Base-by-base conservation (phyloP, 1,284 basidiomycete genomes). In the Ceratobasidium sp. region DNA sequence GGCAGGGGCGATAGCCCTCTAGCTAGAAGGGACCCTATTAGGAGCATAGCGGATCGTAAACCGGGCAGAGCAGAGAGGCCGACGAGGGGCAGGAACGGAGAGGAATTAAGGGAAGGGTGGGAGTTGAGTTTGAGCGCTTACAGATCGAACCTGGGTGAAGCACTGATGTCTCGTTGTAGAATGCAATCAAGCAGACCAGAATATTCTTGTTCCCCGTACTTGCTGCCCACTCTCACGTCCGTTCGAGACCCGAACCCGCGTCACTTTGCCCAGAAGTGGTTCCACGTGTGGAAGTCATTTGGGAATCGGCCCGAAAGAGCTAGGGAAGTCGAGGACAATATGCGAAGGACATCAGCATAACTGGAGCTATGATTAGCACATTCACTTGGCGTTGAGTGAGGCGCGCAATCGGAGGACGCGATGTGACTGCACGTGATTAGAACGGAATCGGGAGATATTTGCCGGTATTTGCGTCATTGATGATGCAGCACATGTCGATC, bases 21-120 rank as follows among this genome's bases (percentile, higher is more conserved):
- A 75, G 8, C 65, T 65, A 8, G 51, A 41, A 2, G 74, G n/a
- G 74, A 69, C 33, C 57, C 54, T 45, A 19, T 47, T 44, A 19
- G 62, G 45, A 11, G 56, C 69, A 72, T 72, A 57, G 31, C 69
- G 69, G 41, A 57, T 72, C 14, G 57, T 50, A 48, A 72, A 72
- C 8, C 62, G 47, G 8, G 56, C 24, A n/a, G 57, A 45, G 53
- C 47, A 24, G 22, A 57, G 36, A 33, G 53, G 31, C 51, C 8
- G 51, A 47, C 14, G 69, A 56, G 27, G 62, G 57, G 57, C 45
- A 22, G 62, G 53, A 27, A 62, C 6, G 8, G 45, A 17, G 15
- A 72, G 27, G 17, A 53, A 27, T 56, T 72, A 62, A 56, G 62
- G 60, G 22, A n/a, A 15, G 15, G 45, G 36, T 60, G n/a, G n/a